Percentiles rank a stretch among this genome's conserved stretches.
These are phyloP conservation scores for Exophiala spinifera DNA, from an alignment of 2,329 filamentous ascomycete genomes.

Conservation along the genomic window DNA sequence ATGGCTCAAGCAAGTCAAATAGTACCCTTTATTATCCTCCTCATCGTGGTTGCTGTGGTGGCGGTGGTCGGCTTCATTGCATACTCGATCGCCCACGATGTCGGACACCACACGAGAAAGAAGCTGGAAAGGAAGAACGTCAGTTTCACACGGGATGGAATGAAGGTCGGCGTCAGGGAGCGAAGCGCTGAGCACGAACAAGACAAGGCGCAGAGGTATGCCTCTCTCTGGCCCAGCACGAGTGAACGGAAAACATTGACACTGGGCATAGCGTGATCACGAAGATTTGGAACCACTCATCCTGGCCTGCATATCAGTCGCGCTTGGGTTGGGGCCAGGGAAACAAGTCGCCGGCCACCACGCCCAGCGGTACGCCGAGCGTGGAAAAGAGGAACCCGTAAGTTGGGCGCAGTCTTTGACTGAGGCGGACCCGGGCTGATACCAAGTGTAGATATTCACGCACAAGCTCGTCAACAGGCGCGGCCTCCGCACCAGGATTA, in stretches of 20 bases:
- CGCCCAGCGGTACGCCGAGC: conserved; percentile 10
- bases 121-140: conserved; percentile 65
- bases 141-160: conserved; percentile 57
- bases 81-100: conserved; percentile 58
- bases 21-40: conserved; percentile 56
- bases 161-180: conserved; percentile 60
- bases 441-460: conserved; percentile 10
- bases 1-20: conserved; percentile 35
- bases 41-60: conserved; percentile 50
- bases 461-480: conserved; percentile 3
- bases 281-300: conserved; percentile 49
- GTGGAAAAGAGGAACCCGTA: conserved; percentile 26
- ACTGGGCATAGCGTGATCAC: conserved; percentile 41
- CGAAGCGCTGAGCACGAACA: conserved; percentile 56
- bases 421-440: neutral
- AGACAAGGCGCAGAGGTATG: conserved; percentile 59
- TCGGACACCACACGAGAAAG: conserved; percentile 55
- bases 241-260: neutral
- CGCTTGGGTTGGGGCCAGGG: conserved; percentile 37
- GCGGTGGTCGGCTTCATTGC: conserved; percentile 56
- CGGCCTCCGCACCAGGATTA: conserved; percentile 1
- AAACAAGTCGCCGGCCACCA: conserved; percentile 1
- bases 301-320: conserved; percentile 47
- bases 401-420: neutral
- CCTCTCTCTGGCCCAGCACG: neutral